phyloP scores from a whole-genome alignment of 2,329 filamentous ascomycete genomes.

The Bipolaris cookei region DNA sequence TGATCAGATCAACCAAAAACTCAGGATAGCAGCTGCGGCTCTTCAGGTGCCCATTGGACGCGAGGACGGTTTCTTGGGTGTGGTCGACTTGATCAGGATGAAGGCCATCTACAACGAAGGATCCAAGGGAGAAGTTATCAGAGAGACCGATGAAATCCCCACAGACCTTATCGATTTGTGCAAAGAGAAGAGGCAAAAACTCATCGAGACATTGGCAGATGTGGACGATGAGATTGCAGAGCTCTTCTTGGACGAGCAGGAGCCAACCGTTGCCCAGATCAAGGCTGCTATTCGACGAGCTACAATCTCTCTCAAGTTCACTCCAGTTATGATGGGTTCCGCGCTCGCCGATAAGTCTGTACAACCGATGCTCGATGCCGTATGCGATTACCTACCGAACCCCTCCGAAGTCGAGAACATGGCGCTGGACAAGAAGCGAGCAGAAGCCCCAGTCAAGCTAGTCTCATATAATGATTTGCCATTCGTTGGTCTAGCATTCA shows the following conservation, averaged over 20 bases:
- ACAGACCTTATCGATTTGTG: constrained; percentile 77
- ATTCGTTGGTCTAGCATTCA: constrained; percentile 96
- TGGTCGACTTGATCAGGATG: constrained; percentile 92
- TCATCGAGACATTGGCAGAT: constrained; percentile 95
- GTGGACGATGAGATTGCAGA: constrained; percentile 98
- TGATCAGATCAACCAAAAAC: constrained; percentile 95
- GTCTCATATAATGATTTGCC: constrained; percentile 92
- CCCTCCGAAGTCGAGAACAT: constrained; percentile 87
- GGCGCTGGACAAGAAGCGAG: constrained; percentile 81
- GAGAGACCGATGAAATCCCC: constrained; percentile 80
- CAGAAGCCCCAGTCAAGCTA: constrained; percentile 81
- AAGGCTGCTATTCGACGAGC: constrained; percentile 89
- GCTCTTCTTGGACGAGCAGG: constrained; percentile 85
- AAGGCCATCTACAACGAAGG: constrained; percentile 93
- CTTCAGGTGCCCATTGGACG: constrained; percentile 92
- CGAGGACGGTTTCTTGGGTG: constrained; percentile 90
- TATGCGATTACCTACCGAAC: constrained; percentile 95
- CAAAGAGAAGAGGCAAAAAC: constrained; percentile 78
- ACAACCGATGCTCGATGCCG: constrained; percentile 95
- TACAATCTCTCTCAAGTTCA: constrained; percentile 89
- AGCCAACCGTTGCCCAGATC: constrained; percentile 80
- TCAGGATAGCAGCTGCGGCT: constrained; percentile 90
- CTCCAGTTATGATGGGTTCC: constrained; percentile 94
- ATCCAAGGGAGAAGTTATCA: constrained; percentile 74
- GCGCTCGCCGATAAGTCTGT: constrained; percentile 93